phyloP scores from a whole-genome alignment of 495 filamentous ascomycete genomes.

The Annulohypoxylon bovei region DNA sequence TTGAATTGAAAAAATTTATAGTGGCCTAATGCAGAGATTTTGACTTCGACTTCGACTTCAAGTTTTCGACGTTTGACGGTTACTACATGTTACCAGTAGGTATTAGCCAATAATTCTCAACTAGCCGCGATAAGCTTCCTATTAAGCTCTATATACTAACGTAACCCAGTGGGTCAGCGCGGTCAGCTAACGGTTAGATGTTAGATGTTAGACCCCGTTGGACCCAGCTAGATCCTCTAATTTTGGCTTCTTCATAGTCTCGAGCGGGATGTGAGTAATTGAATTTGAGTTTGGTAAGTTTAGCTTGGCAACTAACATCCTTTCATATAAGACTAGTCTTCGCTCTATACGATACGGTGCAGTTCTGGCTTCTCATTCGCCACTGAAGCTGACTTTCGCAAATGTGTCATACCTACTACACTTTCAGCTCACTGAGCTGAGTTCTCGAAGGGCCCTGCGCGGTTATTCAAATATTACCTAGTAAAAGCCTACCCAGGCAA shows the following conservation, averaged over 20 bases:
- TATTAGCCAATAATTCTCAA: conserved; percentile 7
- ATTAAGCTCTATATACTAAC: conserved; percentile 11
- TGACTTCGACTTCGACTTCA: not conserved
- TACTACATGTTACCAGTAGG: not conserved
- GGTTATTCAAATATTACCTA: not conserved
- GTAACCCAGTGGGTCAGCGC: conserved; percentile 27
- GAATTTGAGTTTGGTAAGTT: not conserved
- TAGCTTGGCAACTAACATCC: not conserved
- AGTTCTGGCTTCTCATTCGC: not conserved
- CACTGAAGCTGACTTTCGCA: not conserved
- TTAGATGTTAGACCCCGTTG: conserved; percentile 6
- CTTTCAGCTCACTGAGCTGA: not conserved
- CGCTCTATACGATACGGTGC: not conserved
- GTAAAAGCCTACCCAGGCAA: not conserved
- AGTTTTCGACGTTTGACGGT: not conserved
- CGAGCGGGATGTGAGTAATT: not conserved
- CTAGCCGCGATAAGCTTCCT: not conserved
- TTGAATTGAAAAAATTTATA: not conserved
- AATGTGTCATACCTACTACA: not conserved
- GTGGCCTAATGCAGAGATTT: not conserved
- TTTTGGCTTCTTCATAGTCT: not conserved
- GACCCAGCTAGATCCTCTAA: conserved; percentile 5
- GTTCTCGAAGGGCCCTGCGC: not conserved
- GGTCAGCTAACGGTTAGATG: not conserved
- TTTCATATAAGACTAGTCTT: not conserved